These are phyloP conservation scores for Oenanthe sinensis DNA, from an alignment of 129 eudicot genomes.

Conservation along the genomic window DNA sequence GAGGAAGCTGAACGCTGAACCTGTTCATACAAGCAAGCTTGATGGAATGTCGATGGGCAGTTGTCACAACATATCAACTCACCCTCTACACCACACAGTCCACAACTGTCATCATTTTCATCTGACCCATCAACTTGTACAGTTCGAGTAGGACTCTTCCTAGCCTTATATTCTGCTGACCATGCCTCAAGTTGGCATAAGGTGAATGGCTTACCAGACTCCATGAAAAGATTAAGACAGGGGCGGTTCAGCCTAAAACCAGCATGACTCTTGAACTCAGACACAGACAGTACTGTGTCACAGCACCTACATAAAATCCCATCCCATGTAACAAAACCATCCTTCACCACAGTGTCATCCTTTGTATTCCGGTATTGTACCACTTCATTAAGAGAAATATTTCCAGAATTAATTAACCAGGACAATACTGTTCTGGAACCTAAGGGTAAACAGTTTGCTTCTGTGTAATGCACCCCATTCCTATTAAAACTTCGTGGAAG, in stretches of 20 bases:
- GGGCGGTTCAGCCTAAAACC: conserved; percentile 49
- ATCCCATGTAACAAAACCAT: conserved; percentile 54
- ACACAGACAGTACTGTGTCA: conserved; percentile 48
- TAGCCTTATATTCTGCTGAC: conserved; percentile 83
- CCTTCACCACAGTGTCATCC: conserved; percentile 63
- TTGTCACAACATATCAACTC: conserved; percentile 90
- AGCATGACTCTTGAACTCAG: conserved; percentile 74
- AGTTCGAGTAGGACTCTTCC: conserved; percentile 40
- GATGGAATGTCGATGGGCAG: conserved; percentile 92
- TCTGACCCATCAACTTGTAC: conserved; percentile 40
- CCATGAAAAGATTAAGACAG: conserved; percentile 71
- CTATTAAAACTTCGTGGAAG: conserved; percentile 50
- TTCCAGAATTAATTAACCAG: conserved; percentile 66
- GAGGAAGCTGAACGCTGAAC: conserved; percentile 29
- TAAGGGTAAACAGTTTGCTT: conserved; percentile 44
- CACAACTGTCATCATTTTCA: conserved; percentile 81
- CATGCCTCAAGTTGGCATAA: conserved; percentile 92
- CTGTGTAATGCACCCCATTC: conserved; percentile 38
- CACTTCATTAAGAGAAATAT: conserved; percentile 53
- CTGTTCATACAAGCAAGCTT: conserved; percentile 70
- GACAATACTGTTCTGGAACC: conserved; percentile 63
- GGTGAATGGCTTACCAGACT: conserved; percentile 77
- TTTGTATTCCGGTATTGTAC: conserved; percentile 60
- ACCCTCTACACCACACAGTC: conserved; percentile 96
- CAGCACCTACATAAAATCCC: conserved; percentile 83